Base-by-base conservation (phyloP, 1,139 yeast species). In the Yamadazyma epiphylla region DNA sequence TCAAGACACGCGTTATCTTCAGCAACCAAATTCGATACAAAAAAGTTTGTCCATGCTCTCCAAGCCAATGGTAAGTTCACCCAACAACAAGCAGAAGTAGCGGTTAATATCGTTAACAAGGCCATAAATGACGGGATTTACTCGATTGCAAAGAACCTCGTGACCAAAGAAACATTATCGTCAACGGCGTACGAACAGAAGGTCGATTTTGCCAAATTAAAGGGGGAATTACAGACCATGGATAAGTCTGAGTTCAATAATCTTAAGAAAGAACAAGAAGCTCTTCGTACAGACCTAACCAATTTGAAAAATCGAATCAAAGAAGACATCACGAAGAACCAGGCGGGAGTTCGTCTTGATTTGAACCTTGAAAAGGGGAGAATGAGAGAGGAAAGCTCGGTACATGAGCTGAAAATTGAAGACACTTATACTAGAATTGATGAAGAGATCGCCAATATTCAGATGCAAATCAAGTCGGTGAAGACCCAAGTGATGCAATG, bases 401-500 rank as follows among this genome's bases (percentile, higher is more conserved):
- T 80, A 35, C 96, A 89, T 53, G 96, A 91, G 52, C 75, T 87
- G 58, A 87, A 88, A 54, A 87, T 91, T 41, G 94, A 88, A 51
- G 98, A 91, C 50, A 88, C 96, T 1, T 94, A 88, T 48, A 87
- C 96, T 4, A 70, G 96, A 44, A 89, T 91, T 37, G 97, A 91
- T 53, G 95, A 91, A 56, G 98, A 91, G 50, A 83, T 91, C 22
- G 84, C 94, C 28, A 89, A 91, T 53, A 86, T 91, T 76, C 89
- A 85, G 55, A 85, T 89, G 70, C 96, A 89, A 57, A 88, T 91
- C 42, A 95, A 89, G 49, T 79, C 86, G 25, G 95, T 91, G 22
- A 89, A 91, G 60, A 86, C 96, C 2, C 96, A 91, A 55, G 96
- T 91, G 29, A 78, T 87, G 79, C 98, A 91, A 58, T 91, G 97